Conservation (phyloP, 2,329 filamentous ascomycete species). For the Mariannaea sp. region DNA sequence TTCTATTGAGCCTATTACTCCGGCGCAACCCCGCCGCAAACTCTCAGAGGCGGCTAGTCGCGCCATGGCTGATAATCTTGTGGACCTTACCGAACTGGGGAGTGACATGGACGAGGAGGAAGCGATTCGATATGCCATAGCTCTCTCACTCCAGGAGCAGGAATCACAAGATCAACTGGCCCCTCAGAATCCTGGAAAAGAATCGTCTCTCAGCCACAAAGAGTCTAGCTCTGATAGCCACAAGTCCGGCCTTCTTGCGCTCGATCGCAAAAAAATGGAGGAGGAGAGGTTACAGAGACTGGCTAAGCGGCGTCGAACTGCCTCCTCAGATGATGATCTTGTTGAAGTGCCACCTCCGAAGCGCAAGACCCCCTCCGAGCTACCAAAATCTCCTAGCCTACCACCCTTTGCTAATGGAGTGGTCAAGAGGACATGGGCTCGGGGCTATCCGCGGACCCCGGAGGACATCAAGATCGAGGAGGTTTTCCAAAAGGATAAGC, state of each 20-base stretch:
- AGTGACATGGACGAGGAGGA: slow-evolving; percentile 58
- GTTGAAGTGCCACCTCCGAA: slow-evolving; percentile 39
- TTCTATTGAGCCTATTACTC: slow-evolving; percentile 4
- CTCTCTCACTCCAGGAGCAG: slow-evolving; percentile 55
- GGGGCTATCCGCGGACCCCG: slow-evolving; percentile 61
- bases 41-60: slow-evolving; percentile 14
- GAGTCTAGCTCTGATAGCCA: slow-evolving; percentile 25
- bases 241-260: slow-evolving; percentile 50
- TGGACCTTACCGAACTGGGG: slow-evolving; percentile 35
- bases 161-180: slow-evolving; percentile 11
- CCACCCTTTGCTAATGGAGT: slow-evolving; percentile 59
- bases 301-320: slow-evolving; percentile 55
- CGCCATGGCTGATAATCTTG: slow-evolving; percentile 31
- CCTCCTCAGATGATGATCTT: slow-evolving; percentile 34
- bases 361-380: slow-evolving; percentile 24
- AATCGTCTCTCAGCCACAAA: slow-evolving; percentile 22
- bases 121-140: slow-evolving; percentile 64
- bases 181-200: slow-evolving; percentile 26
- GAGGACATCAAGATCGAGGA: slow-evolving; percentile 90
- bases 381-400: slow-evolving; percentile 32
- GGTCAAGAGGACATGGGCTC: slow-evolving; percentile 82
- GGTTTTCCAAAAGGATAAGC: slow-evolving; percentile 72
- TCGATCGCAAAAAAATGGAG: slow-evolving; percentile 86
- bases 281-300: slow-evolving; percentile 75
- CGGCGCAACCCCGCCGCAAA: slow-evolving; percentile 8